Evolutionary conservation across 208 protist species (phyloP).

Genomic region (Crithidia brevicula): DNA sequence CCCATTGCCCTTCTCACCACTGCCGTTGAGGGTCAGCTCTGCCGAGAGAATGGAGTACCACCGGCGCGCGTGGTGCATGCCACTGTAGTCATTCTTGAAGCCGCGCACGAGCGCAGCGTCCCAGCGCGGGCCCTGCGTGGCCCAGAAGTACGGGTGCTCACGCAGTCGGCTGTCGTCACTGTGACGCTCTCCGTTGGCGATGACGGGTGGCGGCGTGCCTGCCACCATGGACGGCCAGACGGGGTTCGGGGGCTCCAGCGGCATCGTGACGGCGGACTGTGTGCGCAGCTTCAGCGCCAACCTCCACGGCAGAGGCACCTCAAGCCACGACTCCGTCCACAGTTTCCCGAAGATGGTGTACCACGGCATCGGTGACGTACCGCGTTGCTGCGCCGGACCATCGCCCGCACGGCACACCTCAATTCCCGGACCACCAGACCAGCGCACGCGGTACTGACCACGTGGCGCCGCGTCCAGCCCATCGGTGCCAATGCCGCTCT

Average conservation of each 20-base stretch:
- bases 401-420: slow-evolving; percentile 22
- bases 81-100: slow-evolving; percentile 53
- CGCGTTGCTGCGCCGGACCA: background rate
- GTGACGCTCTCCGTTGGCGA: background rate
- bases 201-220: background rate
- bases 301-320: slow-evolving; percentile 35
- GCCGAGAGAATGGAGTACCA: slow-evolving; percentile 64
- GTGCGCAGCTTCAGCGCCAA: slow-evolving; percentile 49
- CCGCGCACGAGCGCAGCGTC: slow-evolving; percentile 53
- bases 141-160: slow-evolving; percentile 65
- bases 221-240: slow-evolving; percentile 2
- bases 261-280: slow-evolving; percentile 39
- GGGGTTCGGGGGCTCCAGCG: slow-evolving; percentile 19
- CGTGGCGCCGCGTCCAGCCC: slow-evolving; percentile 10
- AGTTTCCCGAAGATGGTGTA: slow-evolving; percentile 52
- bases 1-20: background rate
- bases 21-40: slow-evolving; percentile 35
- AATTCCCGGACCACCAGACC: slow-evolving; percentile 40
- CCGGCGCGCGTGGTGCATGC: slow-evolving; percentile 50
- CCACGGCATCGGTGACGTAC: background rate
- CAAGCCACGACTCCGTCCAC: slow-evolving; percentile 40
- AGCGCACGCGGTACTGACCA: slow-evolving; percentile 35
- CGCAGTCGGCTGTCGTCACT: background rate
- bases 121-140: slow-evolving; percentile 69
- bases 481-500: slow-evolving; percentile 1